A percentile compares a stretch with the other conserved stretches of the same genome.
Conservation (phyloP, 2,329 filamentous ascomycete genomes). For the Verticillium longisporum region DNA sequence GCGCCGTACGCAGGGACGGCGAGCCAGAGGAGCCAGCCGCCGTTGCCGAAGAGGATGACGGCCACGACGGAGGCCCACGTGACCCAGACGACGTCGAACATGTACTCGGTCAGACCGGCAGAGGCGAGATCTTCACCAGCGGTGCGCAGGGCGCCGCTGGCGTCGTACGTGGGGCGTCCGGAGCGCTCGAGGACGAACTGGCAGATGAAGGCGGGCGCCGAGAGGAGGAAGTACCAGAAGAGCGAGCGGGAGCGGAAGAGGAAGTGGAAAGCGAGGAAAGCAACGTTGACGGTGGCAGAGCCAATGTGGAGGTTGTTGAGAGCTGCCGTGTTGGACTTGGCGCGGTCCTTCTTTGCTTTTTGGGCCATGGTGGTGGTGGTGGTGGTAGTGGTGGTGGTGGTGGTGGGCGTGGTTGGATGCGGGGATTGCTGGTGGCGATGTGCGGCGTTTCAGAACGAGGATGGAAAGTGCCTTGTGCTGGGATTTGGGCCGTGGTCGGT, state of each 20-base stretch:
- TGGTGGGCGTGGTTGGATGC: no score
- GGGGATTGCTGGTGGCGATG: background rate
- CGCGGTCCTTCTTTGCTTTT: conserved; percentile 59
- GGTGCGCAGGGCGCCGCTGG: conserved; percentile 61
- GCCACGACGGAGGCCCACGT: conserved; percentile 72
- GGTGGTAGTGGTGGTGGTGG: no score
- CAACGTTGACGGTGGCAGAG: conserved; percentile 60
- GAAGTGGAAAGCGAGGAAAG: conserved; percentile 70
- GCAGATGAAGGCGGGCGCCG: conserved; percentile 67
- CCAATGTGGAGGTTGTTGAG: conserved; percentile 79
- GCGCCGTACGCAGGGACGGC: conserved; percentile 48
- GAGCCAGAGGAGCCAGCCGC: conserved; percentile 54
- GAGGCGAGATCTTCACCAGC: conserved; percentile 85
- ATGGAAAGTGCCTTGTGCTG: background rate
- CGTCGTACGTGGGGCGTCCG: conserved; percentile 68
- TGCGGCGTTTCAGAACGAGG: background rate
- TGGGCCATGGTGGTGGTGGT: conserved; percentile 42
- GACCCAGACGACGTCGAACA: conserved; percentile 96
- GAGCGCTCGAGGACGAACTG: conserved; percentile 81
- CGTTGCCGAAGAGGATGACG: conserved; percentile 76
- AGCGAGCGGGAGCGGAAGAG: conserved; percentile 59
- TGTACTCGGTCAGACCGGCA: conserved; percentile 87
- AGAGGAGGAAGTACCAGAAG: conserved; percentile 64
- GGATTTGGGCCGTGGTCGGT: background rate
- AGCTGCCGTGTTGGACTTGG: conserved; percentile 69